Evolutionary conservation across 1,139 yeast species (phyloP), one percentile per base, ranked within the genome.

Genomic region (Eremothecium coryli): DNA sequence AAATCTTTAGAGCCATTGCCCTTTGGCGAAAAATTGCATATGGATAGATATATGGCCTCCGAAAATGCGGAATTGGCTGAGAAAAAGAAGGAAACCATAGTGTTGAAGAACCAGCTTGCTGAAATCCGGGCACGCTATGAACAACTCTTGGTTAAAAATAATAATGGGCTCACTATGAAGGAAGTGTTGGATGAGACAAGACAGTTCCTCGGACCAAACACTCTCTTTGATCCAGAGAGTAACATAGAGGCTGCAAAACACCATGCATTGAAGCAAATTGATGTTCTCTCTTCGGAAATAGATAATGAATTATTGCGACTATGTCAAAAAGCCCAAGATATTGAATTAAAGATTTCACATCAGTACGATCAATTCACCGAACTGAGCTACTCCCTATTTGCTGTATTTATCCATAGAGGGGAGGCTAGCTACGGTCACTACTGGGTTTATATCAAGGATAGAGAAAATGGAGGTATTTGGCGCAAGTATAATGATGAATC

Each of bases 391-490:
- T 68, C 82, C 1, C 69, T 90, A 9, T 90, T 88, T 63, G 93
- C 97, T 0, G 79, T 90, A 5, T 90, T 90, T 51, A 85, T 93
- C 31, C 98, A 90, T 58, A 67, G 96, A 36, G 98, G 98, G 5
- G 94, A 86, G 50, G 98, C 95, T 1, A 77, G 86, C 38, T 88
- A 82, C 52, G 98, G 98, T 3, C 98, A 90, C 58, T 90, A 90
- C 56, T 90, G 97, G 96, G 73, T 88, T 11, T 90, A 88, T 54
- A 88, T 90, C 41, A 74, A 73, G 43, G 97, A 90, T 56, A 74
- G 78, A 9, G 69, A 69, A 42, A 65, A 68, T 12, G 71, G 72
- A 30, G 50, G 49, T 4, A 63, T 81, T 22, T 90, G 76, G 71
- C 66, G 96, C 41, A 88, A 84, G 64, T 90, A 90, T 58, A 90